Evolutionary conservation across 768 basidiomycete genomes (phyloP), one percentile per base, ranked within the genome.

Genomic region (Termitomyces sp.): DNA sequence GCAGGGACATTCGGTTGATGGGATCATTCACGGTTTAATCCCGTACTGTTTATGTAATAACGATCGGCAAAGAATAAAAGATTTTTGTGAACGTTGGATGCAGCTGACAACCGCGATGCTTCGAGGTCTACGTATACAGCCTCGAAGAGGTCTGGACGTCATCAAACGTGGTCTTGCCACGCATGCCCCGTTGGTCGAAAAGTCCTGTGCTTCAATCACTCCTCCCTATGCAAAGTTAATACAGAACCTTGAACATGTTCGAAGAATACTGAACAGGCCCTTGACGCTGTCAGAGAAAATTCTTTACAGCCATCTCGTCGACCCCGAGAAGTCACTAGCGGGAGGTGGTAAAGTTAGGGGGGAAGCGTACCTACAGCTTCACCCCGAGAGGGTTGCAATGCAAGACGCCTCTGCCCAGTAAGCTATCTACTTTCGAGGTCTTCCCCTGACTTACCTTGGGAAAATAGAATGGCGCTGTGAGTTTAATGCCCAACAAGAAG

Each of bases 271-370:
- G 62, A 77, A 84, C 62, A 78, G 86, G 53, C 95, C 94, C 38
- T 74, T 99, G 54, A 93, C 94, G 2, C 78, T 99, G n/a, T 89
- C 95, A 21, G 97, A 99, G 73, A 99, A 99, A 79, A 95, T 98
- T 43, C 78, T 99, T 31, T 98, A 97, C 73, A 87, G 91, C 64
- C 97, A 99, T 72, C 75, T 98, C 54, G 73, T 83, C 60, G 82
- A 96, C 63, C 91, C 92, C 4, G 82, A 87, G 56, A 83, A 85
- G 64, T 84, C 76, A 53, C 72, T 95, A 47, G 79, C 80, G 37
- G 72, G 80, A 45, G 82, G 82, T 30, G 82, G 84, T 31, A 85
- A 80, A 62, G 78, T 93, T 41, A 79, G 95, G 63, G 96, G 95
- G 19, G 85, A 94, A 68, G 78, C 85, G 8, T 96, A 98, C 71